A percentile compares a stretch with the other conserved stretches of the same genome.
These are phyloP conservation scores for cucumber (Cucumis sativus) DNA, from an alignment of 306 rosid species.

Conservation along the genomic window Cucumber_9930_V3 NC_026658.2:105001-105500, in stretches of 20 bases:
- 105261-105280: conserved; percentile 17
- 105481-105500: conserved; percentile 3
- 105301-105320: conserved; percentile 98
- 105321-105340: conserved; percentile 58
- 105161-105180: conserved; percentile 22
- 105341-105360: conserved; percentile 33
- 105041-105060: conserved; percentile 21
- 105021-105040: conserved; percentile 32
- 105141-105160: conserved; percentile 94
- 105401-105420: not conserved
- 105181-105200: conserved; percentile 17
- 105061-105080: conserved; percentile 23
- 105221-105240: conserved; percentile 9
- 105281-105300: conserved; percentile 79
- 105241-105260: not conserved
- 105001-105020: conserved; percentile 23
- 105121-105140: conserved; percentile 99
- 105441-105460: not conserved
- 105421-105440: not conserved
- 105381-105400: not conserved
- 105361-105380: not conserved
- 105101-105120: conserved; percentile 39
- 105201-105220: conserved; percentile 12
- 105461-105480: not conserved
- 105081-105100: conserved; percentile 29